These are phyloP conservation scores for Lasiosphaeria ovina DNA, from an alignment of 495 filamentous ascomycete genomes.

Conservation along the genomic window DNA sequence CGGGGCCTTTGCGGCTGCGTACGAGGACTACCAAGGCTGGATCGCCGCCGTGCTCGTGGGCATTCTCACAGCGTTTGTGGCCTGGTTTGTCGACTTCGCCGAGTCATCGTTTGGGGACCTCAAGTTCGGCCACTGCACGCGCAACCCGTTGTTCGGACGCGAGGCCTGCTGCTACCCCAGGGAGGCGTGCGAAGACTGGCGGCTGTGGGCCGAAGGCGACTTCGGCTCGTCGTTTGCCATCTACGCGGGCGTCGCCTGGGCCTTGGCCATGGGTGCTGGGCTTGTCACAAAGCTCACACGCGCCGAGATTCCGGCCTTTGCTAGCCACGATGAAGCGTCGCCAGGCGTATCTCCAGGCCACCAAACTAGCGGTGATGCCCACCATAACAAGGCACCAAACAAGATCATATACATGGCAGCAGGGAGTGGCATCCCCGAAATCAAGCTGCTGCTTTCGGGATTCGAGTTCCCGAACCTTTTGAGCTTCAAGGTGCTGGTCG, in stretches of 20 bases:
- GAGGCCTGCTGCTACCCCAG: constrained; percentile 45
- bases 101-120: constrained; percentile 54
- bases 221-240: constrained; percentile 44
- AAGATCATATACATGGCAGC: constrained; percentile 59
- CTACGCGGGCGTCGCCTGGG: constrained; percentile 49
- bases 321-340: constrained; percentile 18
- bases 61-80: constrained; percentile 53
- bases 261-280: constrained; percentile 50
- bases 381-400: constrained; percentile 22
- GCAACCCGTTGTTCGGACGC: constrained; percentile 45
- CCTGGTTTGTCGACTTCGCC: constrained; percentile 53
- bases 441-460: constrained; percentile 60
- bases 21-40: constrained; percentile 30
- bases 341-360: not conserved
- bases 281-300: constrained; percentile 53
- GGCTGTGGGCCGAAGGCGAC: constrained; percentile 38
- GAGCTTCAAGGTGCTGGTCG: constrained; percentile 51
- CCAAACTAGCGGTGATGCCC: constrained; percentile 11
- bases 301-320: constrained; percentile 44
- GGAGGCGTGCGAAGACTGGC: constrained; percentile 41
- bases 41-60: constrained; percentile 50
- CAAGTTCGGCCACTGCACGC: constrained; percentile 53
- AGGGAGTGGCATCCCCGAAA: constrained; percentile 58
- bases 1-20: constrained; percentile 36
- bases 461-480: constrained; percentile 58